Evolutionary conservation across 1,139 yeast species (phyloP).

Genomic region (Debaryomyces subglobosus): DNA sequence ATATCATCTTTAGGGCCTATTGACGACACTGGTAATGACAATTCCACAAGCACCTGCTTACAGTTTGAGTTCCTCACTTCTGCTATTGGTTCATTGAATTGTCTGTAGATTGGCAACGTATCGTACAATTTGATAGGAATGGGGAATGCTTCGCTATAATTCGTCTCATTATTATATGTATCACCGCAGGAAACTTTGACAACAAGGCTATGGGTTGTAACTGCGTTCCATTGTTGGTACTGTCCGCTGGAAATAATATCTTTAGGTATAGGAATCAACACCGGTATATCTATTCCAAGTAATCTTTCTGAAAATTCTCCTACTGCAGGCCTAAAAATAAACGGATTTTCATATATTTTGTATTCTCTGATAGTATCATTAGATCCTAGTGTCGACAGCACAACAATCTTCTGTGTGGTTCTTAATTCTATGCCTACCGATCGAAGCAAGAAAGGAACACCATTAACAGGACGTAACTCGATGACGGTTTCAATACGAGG

Average conservation of each 20-base stretch:
- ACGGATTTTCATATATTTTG: conserved; percentile 39
- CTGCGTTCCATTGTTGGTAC: conserved; percentile 43
- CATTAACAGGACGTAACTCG: conserved; percentile 42
- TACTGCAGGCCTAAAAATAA: conserved; percentile 39
- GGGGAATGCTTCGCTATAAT: conserved; percentile 44
- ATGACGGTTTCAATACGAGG: conserved; percentile 51
- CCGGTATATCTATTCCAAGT: conserved; percentile 61
- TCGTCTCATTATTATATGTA: conserved; percentile 32
- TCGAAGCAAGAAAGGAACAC: conserved; percentile 41
- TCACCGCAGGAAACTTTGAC: conserved; percentile 41
- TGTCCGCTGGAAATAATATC: conserved; percentile 52
- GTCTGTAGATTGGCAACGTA: conserved; percentile 56
- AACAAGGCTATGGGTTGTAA: conserved; percentile 38
- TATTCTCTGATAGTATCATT: conserved; percentile 41
- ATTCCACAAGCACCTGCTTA: conserved; percentile 44
- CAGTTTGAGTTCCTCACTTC: conserved; percentile 43
- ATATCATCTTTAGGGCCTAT: conserved; percentile 55
- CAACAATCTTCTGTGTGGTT: conserved; percentile 41
- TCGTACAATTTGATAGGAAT: conserved; percentile 53
- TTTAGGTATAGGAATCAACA: conserved; percentile 59
- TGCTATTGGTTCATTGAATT: conserved; percentile 52
- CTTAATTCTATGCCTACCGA: conserved; percentile 41
- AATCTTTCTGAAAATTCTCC: conserved; percentile 41
- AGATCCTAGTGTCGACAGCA: conserved; percentile 47
- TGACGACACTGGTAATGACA: conserved; percentile 47